These are phyloP conservation scores for Cyberlindnera euphorbiae DNA, from an alignment of 805 yeast species.

Conservation along the genomic window DNA sequence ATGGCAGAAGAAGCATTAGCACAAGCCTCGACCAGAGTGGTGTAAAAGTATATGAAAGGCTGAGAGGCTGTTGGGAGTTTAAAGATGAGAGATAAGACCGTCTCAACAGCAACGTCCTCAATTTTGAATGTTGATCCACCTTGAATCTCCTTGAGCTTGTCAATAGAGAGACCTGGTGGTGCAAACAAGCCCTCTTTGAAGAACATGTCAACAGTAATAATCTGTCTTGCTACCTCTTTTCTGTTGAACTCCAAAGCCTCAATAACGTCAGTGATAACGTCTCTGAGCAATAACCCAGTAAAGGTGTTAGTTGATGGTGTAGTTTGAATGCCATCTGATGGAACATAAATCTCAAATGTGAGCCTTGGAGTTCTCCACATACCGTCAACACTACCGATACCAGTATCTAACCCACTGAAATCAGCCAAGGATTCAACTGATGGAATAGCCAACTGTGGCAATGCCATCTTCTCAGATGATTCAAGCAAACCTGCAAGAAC, in stretches of 20 bases:
- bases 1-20: slow-evolving; percentile 73
- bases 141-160: slow-evolving; percentile 47
- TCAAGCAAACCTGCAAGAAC: slow-evolving; percentile 14
- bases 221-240: slow-evolving; percentile 78
- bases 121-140: slow-evolving; percentile 74
- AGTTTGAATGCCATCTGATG: slow-evolving; percentile 56
- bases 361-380: slow-evolving; percentile 65
- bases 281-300: slow-evolving; percentile 63
- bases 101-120: slow-evolving; percentile 85
- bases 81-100: slow-evolving; percentile 72
- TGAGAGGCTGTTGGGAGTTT: slow-evolving; percentile 65
- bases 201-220: slow-evolving; percentile 66
- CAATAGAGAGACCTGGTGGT: slow-evolving; percentile 72
- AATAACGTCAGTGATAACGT: slow-evolving; percentile 68
- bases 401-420: slow-evolving; percentile 30
- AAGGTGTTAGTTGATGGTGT: slow-evolving; percentile 50
- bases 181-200: slow-evolving; percentile 65
- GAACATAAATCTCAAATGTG: slow-evolving; percentile 55
- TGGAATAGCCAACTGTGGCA: slow-evolving; percentile 31
- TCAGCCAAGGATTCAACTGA: slow-evolving; percentile 31
- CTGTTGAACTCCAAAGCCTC: slow-evolving; percentile 85
- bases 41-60: slow-evolving; percentile 73
- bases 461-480: slow-evolving; percentile 17
- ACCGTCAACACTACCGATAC: slow-evolving; percentile 52
- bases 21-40: slow-evolving; percentile 84